Base-by-base conservation (phyloP, 805 yeast genomes). In the Suhomyces tanzawaensis region DNA sequence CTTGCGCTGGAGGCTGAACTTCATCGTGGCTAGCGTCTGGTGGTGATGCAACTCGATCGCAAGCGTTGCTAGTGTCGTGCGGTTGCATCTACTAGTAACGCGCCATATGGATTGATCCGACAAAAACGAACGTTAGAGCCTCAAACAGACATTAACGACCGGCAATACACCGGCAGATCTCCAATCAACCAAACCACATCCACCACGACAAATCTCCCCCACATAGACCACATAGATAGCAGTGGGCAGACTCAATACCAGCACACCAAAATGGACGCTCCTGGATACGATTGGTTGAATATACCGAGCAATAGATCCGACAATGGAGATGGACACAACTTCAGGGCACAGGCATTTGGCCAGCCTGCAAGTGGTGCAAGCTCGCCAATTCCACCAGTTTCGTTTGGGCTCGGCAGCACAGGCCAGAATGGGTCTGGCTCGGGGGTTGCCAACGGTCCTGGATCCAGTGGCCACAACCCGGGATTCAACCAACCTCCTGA, bases 221-320 rank as follows among this genome's bases (percentile, higher is more conserved):
- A 21, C 23, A 21, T 21, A 21, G 23, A 21, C 9, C 23, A 9
- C 9, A 7, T 21, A 21, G 23, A 21, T 7, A 9, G 23, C 23
- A 21, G n/a, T 9, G 23, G 23, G 9, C 23, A 21, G n/a, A n/a
- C n/a, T 21, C 11, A 21, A 7, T 21, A 21, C 11, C 7, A 24
- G 27, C 27, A 24, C n/a, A 21, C 23, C 14, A 32, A 15, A 22
- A 57, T 58, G 64, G 51, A 46, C 38, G 57, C 52, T 35, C 39
- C 69, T 41, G 79, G 79, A 8, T 74, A 72, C 45, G 80, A 76
- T 47, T 76, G 81, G 81, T 55, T 75, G 33, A 73, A 73, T 41
- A 57, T 71, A 24, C 36, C 36, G 29, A 18, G 29, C 36, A 19
- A 12, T 6, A 42, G 37, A 55, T 13, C 54, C 12, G 23, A 27